Evolutionary conservation across 2,329 filamentous ascomycete genomes (phyloP), one percentile per base, ranked within the genome.

Genomic region (Pseudogymnoascus sp.): DNA sequence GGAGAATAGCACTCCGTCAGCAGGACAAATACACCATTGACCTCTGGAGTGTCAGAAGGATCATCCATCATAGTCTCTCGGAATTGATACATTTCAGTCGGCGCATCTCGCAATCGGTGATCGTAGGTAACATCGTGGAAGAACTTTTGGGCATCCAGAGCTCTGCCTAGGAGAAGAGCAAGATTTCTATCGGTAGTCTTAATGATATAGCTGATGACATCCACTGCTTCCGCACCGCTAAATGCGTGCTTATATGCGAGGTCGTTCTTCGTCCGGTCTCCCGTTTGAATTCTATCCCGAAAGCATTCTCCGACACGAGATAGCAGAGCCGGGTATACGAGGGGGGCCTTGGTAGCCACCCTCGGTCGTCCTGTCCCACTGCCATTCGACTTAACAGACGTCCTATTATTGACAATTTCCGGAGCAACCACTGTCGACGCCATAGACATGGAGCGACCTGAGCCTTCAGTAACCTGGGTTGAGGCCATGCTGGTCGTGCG

Each of bases 81-180:
- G 77, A 99, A 99, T 74, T 98, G 93, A 75, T 98, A 99, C 75
- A 99, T 90, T 76, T 99, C 95, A 61, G 88, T 89, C 41, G 88
- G 85, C n/a, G 93, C 96, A 76, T 99, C 95, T 76, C 95, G 89
- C 70, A 99, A 79, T 59, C 95, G 86, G 76, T 99, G 95, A 70
- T 97, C 93, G 76, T 99, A 99, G 0, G 93, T 97, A 60, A 98
- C 95, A 81, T 99, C 95, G 78, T 99, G 95, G 74, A 99, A 99
- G 78, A 96, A 97, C 75, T 98, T 98, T 73, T 99, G 95, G 24
- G 95, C 95, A 77, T 99, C 95, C 65, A 99, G 79, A 43, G 95
- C 92, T 73, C 95, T 86, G 66, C 95, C 95, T 14, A 99, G 81
- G 8, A 99, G 84, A 59, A 99, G 80, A 10, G 95, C 95, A 65